Percentiles rank a stretch among this genome's conserved stretches.
These are phyloP conservation scores for Hyaloperonospora brassicae DNA, from an alignment of 352 stramenopile genomes.

Conservation along the genomic window DNA sequence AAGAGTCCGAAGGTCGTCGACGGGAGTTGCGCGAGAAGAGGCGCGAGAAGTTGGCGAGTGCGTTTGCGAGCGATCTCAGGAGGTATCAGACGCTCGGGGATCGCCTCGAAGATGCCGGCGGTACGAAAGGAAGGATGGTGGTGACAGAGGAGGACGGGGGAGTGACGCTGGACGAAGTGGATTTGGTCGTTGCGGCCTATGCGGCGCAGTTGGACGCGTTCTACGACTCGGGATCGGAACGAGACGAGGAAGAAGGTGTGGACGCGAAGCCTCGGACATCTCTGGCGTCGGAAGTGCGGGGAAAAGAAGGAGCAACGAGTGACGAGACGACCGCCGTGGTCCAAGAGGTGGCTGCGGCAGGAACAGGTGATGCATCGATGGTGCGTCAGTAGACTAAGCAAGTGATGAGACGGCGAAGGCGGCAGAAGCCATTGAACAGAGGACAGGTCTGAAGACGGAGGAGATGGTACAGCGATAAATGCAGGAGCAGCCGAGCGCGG, in stretches of 20 bases:
- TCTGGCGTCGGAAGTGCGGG: slow-evolving; percentile 5
- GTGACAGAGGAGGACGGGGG: slow-evolving; percentile 9
- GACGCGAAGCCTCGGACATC: slow-evolving; percentile 13
- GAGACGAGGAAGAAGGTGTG: slow-evolving; percentile 18
- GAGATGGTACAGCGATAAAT: too few relatives aligned
- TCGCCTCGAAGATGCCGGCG: slow-evolving; percentile 34
- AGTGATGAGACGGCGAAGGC: too few relatives aligned
- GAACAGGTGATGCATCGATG: not conserved
- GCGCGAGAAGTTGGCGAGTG: slow-evolving; percentile 44
- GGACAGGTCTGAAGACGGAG: too few relatives aligned
- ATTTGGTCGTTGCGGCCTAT: slow-evolving; percentile 60
- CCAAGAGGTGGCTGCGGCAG: slow-evolving; percentile 4
- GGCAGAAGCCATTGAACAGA: too few relatives aligned
- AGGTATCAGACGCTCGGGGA: slow-evolving; percentile 72
- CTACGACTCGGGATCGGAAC: slow-evolving; percentile 55
- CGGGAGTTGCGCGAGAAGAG: slow-evolving; percentile 47
- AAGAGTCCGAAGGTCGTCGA: slow-evolving; percentile 58
- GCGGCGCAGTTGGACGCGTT: slow-evolving; percentile 57
- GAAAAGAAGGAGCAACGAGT: slow-evolving; percentile 31
- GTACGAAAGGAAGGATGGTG: slow-evolving; percentile 5
- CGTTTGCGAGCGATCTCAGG: slow-evolving; percentile 68
- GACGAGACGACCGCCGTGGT: slow-evolving; percentile 7
- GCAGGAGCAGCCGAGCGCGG: too few relatives aligned
- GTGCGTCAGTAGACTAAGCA: too few relatives aligned
- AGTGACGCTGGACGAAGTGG: slow-evolving; percentile 63